These are phyloP conservation scores for Linderniella brevidens DNA, from an alignment of 257 asterid species.

Conservation along the genomic window DNA sequence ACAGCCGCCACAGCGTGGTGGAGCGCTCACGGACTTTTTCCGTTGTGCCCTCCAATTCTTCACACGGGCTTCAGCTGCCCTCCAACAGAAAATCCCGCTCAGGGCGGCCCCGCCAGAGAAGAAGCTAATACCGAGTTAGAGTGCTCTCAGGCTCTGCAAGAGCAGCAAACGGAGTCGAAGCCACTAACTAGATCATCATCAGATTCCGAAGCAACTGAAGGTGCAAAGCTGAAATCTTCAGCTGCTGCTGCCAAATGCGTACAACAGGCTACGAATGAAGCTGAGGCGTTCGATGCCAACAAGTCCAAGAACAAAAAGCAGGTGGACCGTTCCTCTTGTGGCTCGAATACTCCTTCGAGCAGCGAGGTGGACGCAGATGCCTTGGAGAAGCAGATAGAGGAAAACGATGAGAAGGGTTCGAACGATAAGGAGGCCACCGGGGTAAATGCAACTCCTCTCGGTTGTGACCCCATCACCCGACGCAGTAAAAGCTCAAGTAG, in stretches of 20 bases:
- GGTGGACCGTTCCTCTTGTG: conserved; percentile 94
- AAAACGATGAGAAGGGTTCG: conserved; percentile 30
- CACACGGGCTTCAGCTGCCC: conserved; percentile 43
- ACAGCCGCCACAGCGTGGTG: conserved; percentile 99
- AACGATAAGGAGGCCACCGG: conserved; percentile 34
- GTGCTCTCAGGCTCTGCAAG: conserved; percentile 23
- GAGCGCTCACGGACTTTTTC: conserved; percentile 91
- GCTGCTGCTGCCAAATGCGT: conserved; percentile 21
- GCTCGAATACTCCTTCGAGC: conserved; percentile 95
- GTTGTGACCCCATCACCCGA: conserved; percentile 36
- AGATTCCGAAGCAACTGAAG: conserved; percentile 51
- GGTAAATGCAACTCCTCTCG: conserved; percentile 22
- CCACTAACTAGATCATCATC: conserved; percentile 35
- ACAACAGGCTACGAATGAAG: conserved; percentile 15
- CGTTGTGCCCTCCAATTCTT: conserved; percentile 66
- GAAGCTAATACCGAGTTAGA: conserved; percentile 25
- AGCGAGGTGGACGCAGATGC: conserved; percentile 81
- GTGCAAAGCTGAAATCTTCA: conserved; percentile 23
- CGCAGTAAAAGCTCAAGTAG: conserved; percentile 45
- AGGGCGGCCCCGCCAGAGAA: conserved; percentile 5
- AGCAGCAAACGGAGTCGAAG: conserved; percentile 32
- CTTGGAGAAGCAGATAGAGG: conserved; percentile 36
- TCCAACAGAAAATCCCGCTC: conserved; percentile 11
- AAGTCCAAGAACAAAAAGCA: conserved; percentile 42
- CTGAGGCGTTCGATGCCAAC: conserved; percentile 30